Conservation (phyloP, 345 rosid genomes). For the Balakata baccata region DNA sequence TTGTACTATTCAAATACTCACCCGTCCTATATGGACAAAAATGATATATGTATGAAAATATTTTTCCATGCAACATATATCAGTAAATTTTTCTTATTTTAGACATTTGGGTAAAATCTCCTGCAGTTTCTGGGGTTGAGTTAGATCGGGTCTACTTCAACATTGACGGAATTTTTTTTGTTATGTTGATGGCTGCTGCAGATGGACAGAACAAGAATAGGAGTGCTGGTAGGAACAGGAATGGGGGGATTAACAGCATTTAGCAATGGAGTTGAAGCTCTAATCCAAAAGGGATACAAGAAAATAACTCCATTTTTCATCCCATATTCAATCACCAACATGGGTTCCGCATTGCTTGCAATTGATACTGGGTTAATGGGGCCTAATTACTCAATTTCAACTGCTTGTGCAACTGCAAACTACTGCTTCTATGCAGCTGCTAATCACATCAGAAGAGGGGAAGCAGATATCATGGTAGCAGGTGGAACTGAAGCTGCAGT, state of each 20-base stretch:
- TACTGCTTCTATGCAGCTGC: slow-evolving; percentile 58
- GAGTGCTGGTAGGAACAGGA: slow-evolving; percentile 68
- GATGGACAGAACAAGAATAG: slow-evolving; percentile 57
- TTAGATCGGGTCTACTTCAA: not conserved
- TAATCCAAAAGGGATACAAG: slow-evolving; percentile 49
- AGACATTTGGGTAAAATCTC: no score
- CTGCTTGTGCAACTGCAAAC: slow-evolving; percentile 65
- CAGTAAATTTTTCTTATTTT: no score
- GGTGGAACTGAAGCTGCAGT: slow-evolving; percentile 68
- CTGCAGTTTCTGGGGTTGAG: not conserved
- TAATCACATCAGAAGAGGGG: slow-evolving; percentile 64
- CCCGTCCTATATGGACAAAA: no score
- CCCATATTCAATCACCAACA: slow-evolving; percentile 59
- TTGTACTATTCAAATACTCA: no score
- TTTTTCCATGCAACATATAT: no score
- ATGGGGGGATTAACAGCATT: slow-evolving; percentile 65
- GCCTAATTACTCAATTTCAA: slow-evolving; percentile 63
- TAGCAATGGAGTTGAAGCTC: slow-evolving; percentile 49
- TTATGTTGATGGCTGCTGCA: slow-evolving; percentile 2
- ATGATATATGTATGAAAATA: no score
- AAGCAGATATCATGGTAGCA: slow-evolving; percentile 57
- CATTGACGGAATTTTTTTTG: not conserved
- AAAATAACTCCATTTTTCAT: slow-evolving; percentile 63
- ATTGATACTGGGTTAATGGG: slow-evolving; percentile 66
- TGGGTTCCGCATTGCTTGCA: slow-evolving; percentile 66